Percentiles rank a stretch among this genome's conserved stretches.
Evolutionary conservation across 2,329 filamentous ascomycete genomes (phyloP).

Genomic region (Botrytis medusae): DNA sequence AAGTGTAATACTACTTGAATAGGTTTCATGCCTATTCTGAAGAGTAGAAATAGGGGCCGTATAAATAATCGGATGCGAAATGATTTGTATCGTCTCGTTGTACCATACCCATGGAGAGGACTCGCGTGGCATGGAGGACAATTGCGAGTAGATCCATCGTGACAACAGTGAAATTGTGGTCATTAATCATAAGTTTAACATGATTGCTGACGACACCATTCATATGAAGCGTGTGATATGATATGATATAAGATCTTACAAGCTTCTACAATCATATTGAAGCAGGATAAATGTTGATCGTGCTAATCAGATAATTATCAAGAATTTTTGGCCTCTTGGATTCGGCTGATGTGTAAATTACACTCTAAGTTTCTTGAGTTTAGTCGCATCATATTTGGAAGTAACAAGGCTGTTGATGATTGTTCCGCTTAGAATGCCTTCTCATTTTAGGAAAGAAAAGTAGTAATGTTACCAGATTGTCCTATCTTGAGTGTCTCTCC

Average conservation of each 20-base stretch:
- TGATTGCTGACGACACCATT: constrained; percentile 43
- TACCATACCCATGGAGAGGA: constrained; percentile 52
- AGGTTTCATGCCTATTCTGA: constrained; percentile 47
- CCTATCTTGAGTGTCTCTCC: constrained; percentile 26
- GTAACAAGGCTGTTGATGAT: constrained; percentile 61
- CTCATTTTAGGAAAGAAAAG: constrained; percentile 48
- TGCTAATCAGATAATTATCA: constrained; percentile 36
- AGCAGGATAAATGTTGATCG: constrained; percentile 24
- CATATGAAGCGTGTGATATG: constrained; percentile 46
- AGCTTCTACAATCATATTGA: constrained; percentile 40
- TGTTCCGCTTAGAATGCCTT: constrained; percentile 60
- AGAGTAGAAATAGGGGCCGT: constrained; percentile 49
- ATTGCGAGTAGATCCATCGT: constrained; percentile 57
- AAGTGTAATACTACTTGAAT: constrained; percentile 33
- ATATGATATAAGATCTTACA: constrained; percentile 42
- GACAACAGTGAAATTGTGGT: constrained; percentile 56
- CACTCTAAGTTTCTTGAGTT: constrained; percentile 34
- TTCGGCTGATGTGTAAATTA: constrained; percentile 27
- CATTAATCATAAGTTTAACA: constrained; percentile 48
- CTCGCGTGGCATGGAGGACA: constrained; percentile 19
- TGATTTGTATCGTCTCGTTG: constrained; percentile 42
- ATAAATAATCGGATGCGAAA: constrained; percentile 46
- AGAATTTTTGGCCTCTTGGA: constrained; percentile 35
- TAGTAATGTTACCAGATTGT: constrained; percentile 49
- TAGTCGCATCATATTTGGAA: constrained; percentile 50